Evolutionary conservation across 2,329 filamentous ascomycete genomes (phyloP).

Genomic region (Lachnellula subtilissima): DNA sequence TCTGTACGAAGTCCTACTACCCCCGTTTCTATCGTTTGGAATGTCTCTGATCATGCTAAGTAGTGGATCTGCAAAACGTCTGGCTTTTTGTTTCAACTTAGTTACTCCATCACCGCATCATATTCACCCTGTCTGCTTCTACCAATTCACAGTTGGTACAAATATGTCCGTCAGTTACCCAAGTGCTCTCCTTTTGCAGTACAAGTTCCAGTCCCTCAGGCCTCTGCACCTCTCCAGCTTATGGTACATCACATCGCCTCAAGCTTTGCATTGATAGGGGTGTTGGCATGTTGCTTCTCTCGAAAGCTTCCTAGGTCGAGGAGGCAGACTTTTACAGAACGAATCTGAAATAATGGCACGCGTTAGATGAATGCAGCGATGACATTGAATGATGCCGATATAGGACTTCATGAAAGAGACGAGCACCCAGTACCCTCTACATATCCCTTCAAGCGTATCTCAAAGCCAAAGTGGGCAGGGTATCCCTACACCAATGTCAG

Average conservation of each 20-base stretch:
- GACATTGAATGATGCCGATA: slow-evolving; percentile 24
- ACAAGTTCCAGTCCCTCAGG: slow-evolving; percentile 38
- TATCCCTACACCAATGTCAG: neutral
- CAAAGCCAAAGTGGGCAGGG: slow-evolving; percentile 1
- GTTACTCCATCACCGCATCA: slow-evolving; percentile 45
- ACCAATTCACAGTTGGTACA: slow-evolving; percentile 20
- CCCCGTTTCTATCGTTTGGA: slow-evolving; percentile 35
- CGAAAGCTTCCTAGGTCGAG: slow-evolving; percentile 18
- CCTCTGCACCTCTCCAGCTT: slow-evolving; percentile 43
- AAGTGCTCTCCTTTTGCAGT: slow-evolving; percentile 36
- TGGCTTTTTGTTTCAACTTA: slow-evolving; percentile 36
- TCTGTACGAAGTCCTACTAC: slow-evolving; percentile 25
- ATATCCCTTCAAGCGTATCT: neutral
- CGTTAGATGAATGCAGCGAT: slow-evolving; percentile 26
- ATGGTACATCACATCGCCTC: slow-evolving; percentile 42
- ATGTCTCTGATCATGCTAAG: slow-evolving; percentile 39
- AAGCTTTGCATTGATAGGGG: slow-evolving; percentile 41
- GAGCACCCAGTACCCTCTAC: neutral
- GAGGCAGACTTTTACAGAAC: slow-evolving; percentile 22
- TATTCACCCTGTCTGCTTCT: slow-evolving; percentile 37
- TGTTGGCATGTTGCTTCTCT: slow-evolving; percentile 35
- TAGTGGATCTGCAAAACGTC: slow-evolving; percentile 39
- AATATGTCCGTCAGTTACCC: slow-evolving; percentile 33
- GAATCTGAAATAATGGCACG: slow-evolving; percentile 25
- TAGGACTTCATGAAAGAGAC: slow-evolving; percentile 15